Evolutionary conservation across 345 rosid genomes (phyloP).

Genomic region (Orychophragmus violaceus): DNA sequence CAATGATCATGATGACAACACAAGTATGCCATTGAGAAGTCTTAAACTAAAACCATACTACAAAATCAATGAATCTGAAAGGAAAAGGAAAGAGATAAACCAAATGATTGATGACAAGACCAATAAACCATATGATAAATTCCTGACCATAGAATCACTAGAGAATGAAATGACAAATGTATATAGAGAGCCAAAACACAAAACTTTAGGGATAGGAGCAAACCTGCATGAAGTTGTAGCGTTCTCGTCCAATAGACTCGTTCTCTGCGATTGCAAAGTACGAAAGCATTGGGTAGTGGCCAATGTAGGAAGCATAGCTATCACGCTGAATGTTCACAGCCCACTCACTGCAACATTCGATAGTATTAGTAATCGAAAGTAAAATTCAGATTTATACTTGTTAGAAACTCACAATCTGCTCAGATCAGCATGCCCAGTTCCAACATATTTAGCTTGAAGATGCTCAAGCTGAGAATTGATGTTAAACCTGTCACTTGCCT

Average conservation of each 20-base stretch:
- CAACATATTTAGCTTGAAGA: slow-evolving; percentile 94
- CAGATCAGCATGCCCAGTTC: slow-evolving; percentile 89
- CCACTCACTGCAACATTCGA: slow-evolving; percentile 60
- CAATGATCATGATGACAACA: no score
- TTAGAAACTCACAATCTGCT: slow-evolving; percentile 68
- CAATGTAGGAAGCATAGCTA: slow-evolving; percentile 85
- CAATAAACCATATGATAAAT: no score
- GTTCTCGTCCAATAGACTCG: slow-evolving; percentile 84
- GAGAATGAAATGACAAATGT: no score
- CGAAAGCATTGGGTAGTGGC: slow-evolving; percentile 73
- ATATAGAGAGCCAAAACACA: no score
- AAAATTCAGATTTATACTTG: no score
- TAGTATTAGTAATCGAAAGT: no score
- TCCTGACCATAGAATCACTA: no score
- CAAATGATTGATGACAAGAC: no score
- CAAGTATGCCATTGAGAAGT: no score
- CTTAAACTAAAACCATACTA: no score
- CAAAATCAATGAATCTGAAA: no score
- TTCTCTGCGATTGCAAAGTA: slow-evolving; percentile 83
- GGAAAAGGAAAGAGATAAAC: no score
- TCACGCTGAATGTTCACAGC: slow-evolving; percentile 87
- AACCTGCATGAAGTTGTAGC: slow-evolving; percentile 93
- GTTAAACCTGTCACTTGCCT: slow-evolving; percentile 99
- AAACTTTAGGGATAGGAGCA: neutral
- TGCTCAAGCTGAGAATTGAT: slow-evolving; percentile 98